Evolutionary conservation across 2,329 filamentous ascomycete species (phyloP).

Genomic region (Dactylonectria estremocensis): DNA sequence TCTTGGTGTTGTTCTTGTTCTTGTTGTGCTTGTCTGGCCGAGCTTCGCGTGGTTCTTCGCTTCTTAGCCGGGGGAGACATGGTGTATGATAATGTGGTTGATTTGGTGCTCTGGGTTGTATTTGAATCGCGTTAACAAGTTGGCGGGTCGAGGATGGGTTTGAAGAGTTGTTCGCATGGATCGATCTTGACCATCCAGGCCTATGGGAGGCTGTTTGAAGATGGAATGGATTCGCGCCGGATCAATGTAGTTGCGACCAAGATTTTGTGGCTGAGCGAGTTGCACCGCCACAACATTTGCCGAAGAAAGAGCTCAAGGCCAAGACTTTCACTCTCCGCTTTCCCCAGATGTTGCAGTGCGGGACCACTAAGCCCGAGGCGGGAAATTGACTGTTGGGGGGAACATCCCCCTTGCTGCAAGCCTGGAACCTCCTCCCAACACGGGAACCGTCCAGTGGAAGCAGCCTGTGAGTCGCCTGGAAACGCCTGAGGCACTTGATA

Average conservation of each 20-base stretch:
- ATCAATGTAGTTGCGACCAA: slow-evolving; percentile 7
- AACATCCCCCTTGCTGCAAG: slow-evolving; percentile 30
- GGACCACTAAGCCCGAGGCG: slow-evolving; percentile 32
- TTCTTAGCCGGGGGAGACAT: slow-evolving; percentile 51
- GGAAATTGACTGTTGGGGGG: slow-evolving; percentile 19
- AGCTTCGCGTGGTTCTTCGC: slow-evolving; percentile 40
- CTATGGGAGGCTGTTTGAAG: slow-evolving; percentile 6
- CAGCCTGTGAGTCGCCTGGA: slow-evolving; percentile 9
- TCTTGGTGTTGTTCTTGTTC: neutral
- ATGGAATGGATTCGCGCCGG: slow-evolving; percentile 4
- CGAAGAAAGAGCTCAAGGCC: neutral
- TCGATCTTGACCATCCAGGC: neutral
- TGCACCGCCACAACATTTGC: slow-evolving; percentile 21
- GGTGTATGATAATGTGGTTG: slow-evolving; percentile 2
- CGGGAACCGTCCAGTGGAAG: slow-evolving; percentile 13
- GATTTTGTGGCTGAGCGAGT: neutral
- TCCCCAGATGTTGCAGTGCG: slow-evolving; percentile 35
- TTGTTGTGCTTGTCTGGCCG: neutral
- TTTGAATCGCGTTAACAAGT: neutral
- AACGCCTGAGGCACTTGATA: neutral
- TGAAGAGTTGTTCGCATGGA: neutral
- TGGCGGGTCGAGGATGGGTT: neutral
- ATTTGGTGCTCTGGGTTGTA: neutral
- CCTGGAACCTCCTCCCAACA: slow-evolving; percentile 29
- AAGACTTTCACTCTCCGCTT: slow-evolving; percentile 12